A percentile compares a stretch with the other conserved stretches of the same genome.
Evolutionary conservation across 352 stramenopile species (phyloP).

Genomic region (Globisporangium rhizosaccharum): DNA sequence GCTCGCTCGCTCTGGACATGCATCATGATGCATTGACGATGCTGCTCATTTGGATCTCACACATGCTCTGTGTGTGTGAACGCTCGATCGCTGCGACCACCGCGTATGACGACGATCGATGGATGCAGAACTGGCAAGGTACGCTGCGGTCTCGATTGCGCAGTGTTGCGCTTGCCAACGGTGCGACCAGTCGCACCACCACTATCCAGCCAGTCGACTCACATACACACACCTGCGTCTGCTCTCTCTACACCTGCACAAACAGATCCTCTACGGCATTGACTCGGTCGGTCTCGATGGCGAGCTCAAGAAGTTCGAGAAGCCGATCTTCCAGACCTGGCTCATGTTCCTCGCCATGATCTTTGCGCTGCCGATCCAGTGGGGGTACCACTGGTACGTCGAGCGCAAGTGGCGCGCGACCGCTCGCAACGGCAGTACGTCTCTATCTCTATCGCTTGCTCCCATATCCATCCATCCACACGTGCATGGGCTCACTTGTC

Average conservation of each 20-base stretch:
- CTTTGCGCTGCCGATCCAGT: constrained; percentile 92
- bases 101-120: not conserved
- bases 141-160: not conserved
- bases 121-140: constrained; percentile 62
- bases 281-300: constrained; percentile 85
- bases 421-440: constrained; percentile 57
- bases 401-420: constrained; percentile 62
- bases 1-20: not conserved
- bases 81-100: not conserved
- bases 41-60: not conserved
- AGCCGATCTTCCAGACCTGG: constrained; percentile 95
- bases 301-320: constrained; percentile 90
- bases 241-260: not conserved
- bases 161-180: not conserved
- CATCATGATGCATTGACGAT: constrained; percentile 3
- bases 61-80: too few relatives aligned
- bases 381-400: constrained; percentile 72
- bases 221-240: not conserved
- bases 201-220: too few relatives aligned
- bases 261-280: constrained; percentile 91
- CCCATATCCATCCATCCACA: not conserved
- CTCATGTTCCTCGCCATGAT: constrained; percentile 96
- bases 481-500: not conserved
- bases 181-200: not conserved
- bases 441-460: not conserved